Conservation (phyloP, 192 early-diverging fungal genomes). For the Linnemannia hyalina region DNA sequence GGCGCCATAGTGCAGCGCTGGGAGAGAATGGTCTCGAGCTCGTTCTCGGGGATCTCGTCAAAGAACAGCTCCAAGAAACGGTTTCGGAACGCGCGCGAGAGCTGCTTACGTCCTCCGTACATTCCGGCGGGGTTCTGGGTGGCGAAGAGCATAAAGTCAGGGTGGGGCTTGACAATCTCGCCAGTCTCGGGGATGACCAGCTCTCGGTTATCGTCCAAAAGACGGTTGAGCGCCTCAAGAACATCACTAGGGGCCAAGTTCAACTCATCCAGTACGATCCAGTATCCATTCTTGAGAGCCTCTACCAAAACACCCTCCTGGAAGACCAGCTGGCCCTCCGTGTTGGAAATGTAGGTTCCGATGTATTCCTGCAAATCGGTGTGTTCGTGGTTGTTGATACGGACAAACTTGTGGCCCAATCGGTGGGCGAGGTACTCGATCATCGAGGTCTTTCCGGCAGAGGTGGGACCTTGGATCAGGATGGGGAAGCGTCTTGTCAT, state of each 20-base stretch:
- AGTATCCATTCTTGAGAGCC: conserved; percentile 93
- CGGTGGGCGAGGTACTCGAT: conserved; percentile 93
- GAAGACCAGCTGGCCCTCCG: conserved; percentile 89
- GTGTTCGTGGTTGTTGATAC: conserved; percentile 99
- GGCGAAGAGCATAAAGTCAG: conserved; percentile 97
- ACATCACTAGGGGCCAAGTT: conserved; percentile 99
- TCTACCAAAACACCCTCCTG: conserved; percentile 96
- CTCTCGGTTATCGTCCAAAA: conserved; percentile 98
- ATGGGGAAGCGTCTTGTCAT: conserved; percentile 93
- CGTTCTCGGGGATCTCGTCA: conserved; percentile 93
- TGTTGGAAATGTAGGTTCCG: conserved; percentile 89
- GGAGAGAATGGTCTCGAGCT: conserved; percentile 92
- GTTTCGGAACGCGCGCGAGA: conserved; percentile 97
- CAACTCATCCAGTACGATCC: conserved; percentile 99
- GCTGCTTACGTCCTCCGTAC: conserved; percentile 96
- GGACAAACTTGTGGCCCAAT: conserved; percentile 94
- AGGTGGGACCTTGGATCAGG: conserved; percentile 98
- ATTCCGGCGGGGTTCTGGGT: conserved; percentile 99
- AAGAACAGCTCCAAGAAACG: conserved; percentile 98
- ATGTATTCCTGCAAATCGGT: conserved; percentile 99
- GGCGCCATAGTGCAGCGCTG: conserved; percentile 89
- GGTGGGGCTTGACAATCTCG: conserved; percentile 92
- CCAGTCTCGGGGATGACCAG: conserved; percentile 96
- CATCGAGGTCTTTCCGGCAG: conserved; percentile 98
- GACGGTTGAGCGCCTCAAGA: conserved; percentile 95